Evolutionary conservation across 1,139 yeast genomes (phyloP).

Genomic region (Blastobotrys elegans): DNA sequence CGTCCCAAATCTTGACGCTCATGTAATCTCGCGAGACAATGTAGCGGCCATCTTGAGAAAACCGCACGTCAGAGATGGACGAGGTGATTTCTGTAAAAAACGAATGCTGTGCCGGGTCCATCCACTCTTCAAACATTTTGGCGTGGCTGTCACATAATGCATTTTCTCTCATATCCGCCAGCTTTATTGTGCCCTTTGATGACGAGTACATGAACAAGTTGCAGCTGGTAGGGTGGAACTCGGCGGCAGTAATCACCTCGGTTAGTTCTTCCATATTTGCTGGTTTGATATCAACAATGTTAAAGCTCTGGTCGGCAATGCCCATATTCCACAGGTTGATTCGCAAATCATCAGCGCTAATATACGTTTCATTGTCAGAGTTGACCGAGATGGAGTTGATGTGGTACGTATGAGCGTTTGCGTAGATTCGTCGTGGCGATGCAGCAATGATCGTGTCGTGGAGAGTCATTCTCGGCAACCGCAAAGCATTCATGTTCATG

Average conservation of each 20-base stretch:
- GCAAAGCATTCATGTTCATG: conserved; percentile 40
- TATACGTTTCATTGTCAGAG: conserved; percentile 92
- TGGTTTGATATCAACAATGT: conserved; percentile 94
- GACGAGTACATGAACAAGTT: conserved; percentile 96
- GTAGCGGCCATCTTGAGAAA: conserved; percentile 87
- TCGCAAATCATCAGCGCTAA: conserved; percentile 91
- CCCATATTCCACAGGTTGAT: conserved; percentile 95
- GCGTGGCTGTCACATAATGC: conserved; percentile 91
- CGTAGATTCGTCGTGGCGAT: conserved; percentile 84
- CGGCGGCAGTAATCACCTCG: conserved; percentile 97
- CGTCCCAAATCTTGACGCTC: conserved; percentile 98
- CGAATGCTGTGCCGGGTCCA: conserved; percentile 89
- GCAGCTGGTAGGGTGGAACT: conserved; percentile 91
- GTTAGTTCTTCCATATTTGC: conserved; percentile 98
- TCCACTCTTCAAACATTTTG: conserved; percentile 82
- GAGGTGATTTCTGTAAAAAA: conserved; percentile 97
- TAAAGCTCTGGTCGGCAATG: conserved; percentile 92
- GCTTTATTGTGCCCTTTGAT: conserved; percentile 90
- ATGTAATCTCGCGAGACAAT: conserved; percentile 94
- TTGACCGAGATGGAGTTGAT: conserved; percentile 93
- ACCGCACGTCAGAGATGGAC: conserved; percentile 89
- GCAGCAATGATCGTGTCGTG: conserved; percentile 96
- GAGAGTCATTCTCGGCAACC: conserved; percentile 78
- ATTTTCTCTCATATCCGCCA: conserved; percentile 95
- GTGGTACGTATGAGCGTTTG: conserved; percentile 98